Conservation (phyloP, 1,139 yeast species). For the Yamadazyma songkhlaensis region DNA sequence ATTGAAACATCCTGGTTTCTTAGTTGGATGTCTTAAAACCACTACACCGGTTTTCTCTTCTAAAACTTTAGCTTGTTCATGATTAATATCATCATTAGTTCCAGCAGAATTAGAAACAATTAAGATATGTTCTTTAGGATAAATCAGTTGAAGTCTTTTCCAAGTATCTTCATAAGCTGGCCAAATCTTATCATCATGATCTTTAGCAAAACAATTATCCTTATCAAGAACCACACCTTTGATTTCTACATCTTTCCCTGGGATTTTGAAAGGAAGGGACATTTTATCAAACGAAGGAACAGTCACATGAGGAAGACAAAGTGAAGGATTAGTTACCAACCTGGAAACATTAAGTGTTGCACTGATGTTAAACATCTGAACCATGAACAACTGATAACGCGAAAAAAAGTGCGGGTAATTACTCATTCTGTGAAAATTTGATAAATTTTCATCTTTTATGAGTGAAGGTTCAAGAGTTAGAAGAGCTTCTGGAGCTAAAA, state of each 20-base stretch:
- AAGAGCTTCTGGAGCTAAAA: conserved; percentile 1
- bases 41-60: conserved; percentile 71
- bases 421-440: background rate
- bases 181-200: conserved; percentile 79
- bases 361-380: conserved; percentile 54
- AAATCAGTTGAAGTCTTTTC: conserved; percentile 49
- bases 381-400: conserved; percentile 1
- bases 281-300: conserved; percentile 65
- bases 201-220: conserved; percentile 91
- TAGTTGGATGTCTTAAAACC: conserved; percentile 73
- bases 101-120: conserved; percentile 96
- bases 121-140: conserved; percentile 65
- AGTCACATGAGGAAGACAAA: conserved; percentile 67
- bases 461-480: conserved; percentile 5
- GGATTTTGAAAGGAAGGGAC: conserved; percentile 41
- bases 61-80: conserved; percentile 60
- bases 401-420: conserved; percentile 1
- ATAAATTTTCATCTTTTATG: background rate
- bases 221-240: conserved; percentile 88
- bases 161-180: conserved; percentile 55
- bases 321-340: conserved; percentile 58
- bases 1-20: conserved; percentile 84
- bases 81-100: conserved; percentile 65
- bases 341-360: conserved; percentile 70
- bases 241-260: conserved; percentile 30